A percentile compares a stretch with the other conserved stretches of the same genome.
Evolutionary conservation across 2,329 filamentous ascomycete genomes (phyloP).

Genomic region (Byssochlamys sp.): DNA sequence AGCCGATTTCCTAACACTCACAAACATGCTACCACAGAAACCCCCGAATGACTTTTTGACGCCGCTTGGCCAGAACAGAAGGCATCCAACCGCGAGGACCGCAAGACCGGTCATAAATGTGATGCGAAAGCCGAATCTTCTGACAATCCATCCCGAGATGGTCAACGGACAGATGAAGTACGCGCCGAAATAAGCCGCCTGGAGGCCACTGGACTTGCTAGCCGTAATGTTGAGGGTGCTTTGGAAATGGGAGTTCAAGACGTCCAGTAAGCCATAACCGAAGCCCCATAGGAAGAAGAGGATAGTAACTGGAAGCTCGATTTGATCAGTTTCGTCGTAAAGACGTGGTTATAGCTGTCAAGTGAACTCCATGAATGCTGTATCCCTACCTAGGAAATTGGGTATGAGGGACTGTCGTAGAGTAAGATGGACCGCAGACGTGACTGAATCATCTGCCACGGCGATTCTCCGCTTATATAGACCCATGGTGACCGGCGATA

Average conservation of each 20-base stretch:
- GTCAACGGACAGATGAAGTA: slow-evolving; percentile 34
- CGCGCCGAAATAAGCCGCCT: slow-evolving; percentile 32
- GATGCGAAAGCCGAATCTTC: slow-evolving; percentile 37
- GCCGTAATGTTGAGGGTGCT: slow-evolving; percentile 34
- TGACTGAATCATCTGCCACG: slow-evolving; percentile 37
- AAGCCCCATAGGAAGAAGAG: slow-evolving; percentile 59
- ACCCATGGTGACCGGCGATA: slow-evolving; percentile 31
- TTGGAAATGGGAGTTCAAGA: slow-evolving; percentile 41
- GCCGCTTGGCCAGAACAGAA: slow-evolving; percentile 51
- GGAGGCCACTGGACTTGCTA: slow-evolving; percentile 36
- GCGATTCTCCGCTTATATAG: slow-evolving; percentile 6
- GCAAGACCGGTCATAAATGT: slow-evolving; percentile 36
- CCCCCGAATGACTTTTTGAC: slow-evolving; percentile 49
- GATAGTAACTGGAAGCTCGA: slow-evolving; percentile 42
- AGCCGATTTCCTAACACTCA: not conserved
- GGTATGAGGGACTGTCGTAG: slow-evolving; percentile 58
- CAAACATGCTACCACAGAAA: slow-evolving; percentile 51
- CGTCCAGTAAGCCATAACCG: slow-evolving; percentile 49
- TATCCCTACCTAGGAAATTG: slow-evolving; percentile 39
- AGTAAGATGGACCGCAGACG: slow-evolving; percentile 53
- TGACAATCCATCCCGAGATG: slow-evolving; percentile 32
- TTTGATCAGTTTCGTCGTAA: not conserved
- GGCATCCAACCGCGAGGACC: slow-evolving; percentile 47
- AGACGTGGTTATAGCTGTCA: too few relatives aligned
- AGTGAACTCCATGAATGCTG: not conserved